Conservation (phyloP, 768 basidiomycete genomes). For the Psilocybe tampanensis region DNA sequence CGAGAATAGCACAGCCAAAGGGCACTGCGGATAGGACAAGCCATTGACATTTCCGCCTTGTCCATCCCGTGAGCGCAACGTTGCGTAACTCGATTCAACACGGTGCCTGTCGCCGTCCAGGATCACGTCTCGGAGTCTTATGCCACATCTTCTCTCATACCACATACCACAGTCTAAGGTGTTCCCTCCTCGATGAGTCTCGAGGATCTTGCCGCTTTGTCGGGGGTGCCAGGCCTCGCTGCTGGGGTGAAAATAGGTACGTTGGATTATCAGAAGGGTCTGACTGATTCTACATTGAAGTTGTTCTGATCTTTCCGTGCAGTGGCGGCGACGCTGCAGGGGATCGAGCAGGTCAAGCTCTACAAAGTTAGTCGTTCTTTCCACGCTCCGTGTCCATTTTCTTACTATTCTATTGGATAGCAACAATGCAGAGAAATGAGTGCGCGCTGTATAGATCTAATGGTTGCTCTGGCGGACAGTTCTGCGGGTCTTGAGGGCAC, state of each 20-base stretch:
- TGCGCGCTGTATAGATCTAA: slow-evolving; percentile 30
- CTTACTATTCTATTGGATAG: slow-evolving; percentile 19
- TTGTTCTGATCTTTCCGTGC: slow-evolving; percentile 23
- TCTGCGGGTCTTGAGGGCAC: slow-evolving; percentile 33
- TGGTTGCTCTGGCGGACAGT: slow-evolving; percentile 33
- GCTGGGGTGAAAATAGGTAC: not conserved
- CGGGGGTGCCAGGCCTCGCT: slow-evolving; percentile 11
- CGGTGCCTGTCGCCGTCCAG: slow-evolving; percentile 9
- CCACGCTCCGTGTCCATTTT: not conserved
- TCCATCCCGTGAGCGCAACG: slow-evolving; percentile 1
- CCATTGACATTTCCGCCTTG: not conserved
- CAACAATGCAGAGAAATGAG: slow-evolving; percentile 39
- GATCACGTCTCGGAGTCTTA: slow-evolving; percentile 6
- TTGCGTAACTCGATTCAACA: not conserved
- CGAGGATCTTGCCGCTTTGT: slow-evolving; percentile 21
- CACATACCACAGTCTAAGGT: not conserved
- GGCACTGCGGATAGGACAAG: not conserved
- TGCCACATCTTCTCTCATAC: slow-evolving; percentile 11
- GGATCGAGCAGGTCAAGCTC: slow-evolving; percentile 39
- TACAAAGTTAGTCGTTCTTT: slow-evolving; percentile 29
- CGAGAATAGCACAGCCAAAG: slow-evolving; percentile 7
- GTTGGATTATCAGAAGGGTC: not conserved
- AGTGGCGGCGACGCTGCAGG: slow-evolving; percentile 31
- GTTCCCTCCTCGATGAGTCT: slow-evolving; percentile 23
- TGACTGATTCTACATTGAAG: slow-evolving; percentile 25